Evolutionary conservation across 768 basidiomycete species (phyloP).

Genomic region (Termitomyces sp.): DNA sequence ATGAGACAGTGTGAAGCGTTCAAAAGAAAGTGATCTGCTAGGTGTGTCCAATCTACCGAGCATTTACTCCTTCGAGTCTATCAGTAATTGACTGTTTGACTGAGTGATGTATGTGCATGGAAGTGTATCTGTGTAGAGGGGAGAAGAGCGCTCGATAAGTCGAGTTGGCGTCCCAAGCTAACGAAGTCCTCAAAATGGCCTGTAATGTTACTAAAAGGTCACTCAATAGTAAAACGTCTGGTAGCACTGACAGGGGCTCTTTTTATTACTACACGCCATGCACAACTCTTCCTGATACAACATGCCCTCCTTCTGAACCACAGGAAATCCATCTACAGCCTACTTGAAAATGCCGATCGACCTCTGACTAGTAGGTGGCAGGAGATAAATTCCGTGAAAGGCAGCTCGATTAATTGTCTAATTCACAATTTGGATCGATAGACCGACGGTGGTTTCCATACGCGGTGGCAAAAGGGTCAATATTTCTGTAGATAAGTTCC

Average conservation of each 20-base stretch:
- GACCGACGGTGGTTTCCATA: constrained; percentile 38
- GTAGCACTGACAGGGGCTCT: constrained; percentile 22
- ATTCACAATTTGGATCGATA: constrained; percentile 49
- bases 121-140: too few relatives aligned
- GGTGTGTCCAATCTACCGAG: too few relatives aligned
- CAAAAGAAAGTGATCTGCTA: too few relatives aligned
- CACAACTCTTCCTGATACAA: constrained; percentile 35
- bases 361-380: constrained; percentile 18
- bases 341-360: constrained; percentile 48
- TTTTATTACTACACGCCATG: constrained; percentile 37
- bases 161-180: too few relatives aligned
- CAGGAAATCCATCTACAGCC: constrained; percentile 46
- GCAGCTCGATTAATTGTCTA: constrained; percentile 39
- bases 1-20: too few relatives aligned
- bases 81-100: too few relatives aligned
- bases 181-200: too few relatives aligned
- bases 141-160: too few relatives aligned
- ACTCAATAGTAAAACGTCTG: constrained; percentile 28
- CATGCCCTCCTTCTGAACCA: constrained; percentile 41
- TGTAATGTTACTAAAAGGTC: constrained; percentile 28
- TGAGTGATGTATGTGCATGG: too few relatives aligned
- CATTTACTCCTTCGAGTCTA: too few relatives aligned
- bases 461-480: constrained; percentile 34
- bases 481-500: constrained; percentile 21
- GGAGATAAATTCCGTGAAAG: constrained; percentile 38